These are phyloP conservation scores for Trametes elegans DNA, from an alignment of 768 basidiomycete genomes.

Conservation along the genomic window DNA sequence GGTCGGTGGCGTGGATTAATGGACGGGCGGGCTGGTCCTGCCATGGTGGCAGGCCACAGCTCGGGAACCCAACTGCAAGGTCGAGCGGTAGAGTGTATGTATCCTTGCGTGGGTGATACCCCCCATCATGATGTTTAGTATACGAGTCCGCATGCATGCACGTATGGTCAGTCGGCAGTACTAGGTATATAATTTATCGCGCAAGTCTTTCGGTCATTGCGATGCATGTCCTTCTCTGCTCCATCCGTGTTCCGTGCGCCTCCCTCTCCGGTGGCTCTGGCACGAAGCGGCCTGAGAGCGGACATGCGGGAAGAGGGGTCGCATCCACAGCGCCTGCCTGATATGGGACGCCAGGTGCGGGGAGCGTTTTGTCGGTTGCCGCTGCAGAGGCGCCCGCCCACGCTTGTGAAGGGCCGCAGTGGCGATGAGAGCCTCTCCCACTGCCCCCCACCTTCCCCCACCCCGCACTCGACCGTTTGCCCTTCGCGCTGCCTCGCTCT, in stretches of 20 bases:
- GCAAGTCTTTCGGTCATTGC: constrained; percentile 9
- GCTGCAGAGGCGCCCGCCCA: constrained; percentile 3
- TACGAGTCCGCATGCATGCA: not conserved
- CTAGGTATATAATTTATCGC: constrained; percentile 16
- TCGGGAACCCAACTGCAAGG: too few relatives aligned
- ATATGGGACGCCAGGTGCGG: not conserved
- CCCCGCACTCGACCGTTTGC: not conserved
- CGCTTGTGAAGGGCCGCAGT: constrained; percentile 4
- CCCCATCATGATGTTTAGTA: not conserved
- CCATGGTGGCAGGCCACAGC: too few relatives aligned
- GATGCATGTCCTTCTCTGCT: not conserved
- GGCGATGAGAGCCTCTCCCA: constrained; percentile 4
- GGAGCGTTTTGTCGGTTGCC: constrained; percentile 1
- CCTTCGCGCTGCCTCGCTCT: not conserved
- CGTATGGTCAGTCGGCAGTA: not conserved
- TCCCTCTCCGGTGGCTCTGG: not conserved
- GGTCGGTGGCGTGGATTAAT: not conserved
- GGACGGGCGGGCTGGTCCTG: constrained; percentile 1
- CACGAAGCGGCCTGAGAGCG: not conserved
- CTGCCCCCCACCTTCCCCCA: not conserved
- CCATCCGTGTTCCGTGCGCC: not conserved
- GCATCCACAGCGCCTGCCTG: not conserved
- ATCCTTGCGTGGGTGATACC: constrained; percentile 3
- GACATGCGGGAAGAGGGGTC: not conserved
- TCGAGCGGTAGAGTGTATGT: not conserved